Base-by-base conservation (phyloP, 306 rosid species). In the Mimosa bimucronata region DNA sequence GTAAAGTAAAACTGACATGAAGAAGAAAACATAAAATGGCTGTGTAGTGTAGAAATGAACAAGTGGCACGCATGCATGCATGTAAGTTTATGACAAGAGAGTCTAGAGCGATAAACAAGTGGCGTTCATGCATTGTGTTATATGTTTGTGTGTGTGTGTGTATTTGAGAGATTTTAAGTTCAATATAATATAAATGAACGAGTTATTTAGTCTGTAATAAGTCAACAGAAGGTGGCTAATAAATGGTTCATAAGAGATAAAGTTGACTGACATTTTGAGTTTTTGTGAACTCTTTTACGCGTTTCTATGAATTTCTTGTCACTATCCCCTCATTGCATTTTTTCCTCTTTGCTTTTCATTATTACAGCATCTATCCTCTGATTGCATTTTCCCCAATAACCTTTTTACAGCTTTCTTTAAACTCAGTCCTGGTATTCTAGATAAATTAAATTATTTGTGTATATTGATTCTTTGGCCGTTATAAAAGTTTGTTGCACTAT, bases 11-110 rank as follows among this genome's bases (percentile, higher is more conserved):
- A 23, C 18, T n/a, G 62, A 71, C 29, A 28, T 42, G 81, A 71
- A 26, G 83, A 76, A 48, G 74, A 42, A 64, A 81, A 70, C 79
- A 75, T 58, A 31, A 74, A 30, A 41, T 71, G 82, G 75, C n/a
- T 48, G 66, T 74, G 38, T 29, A 15, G 75, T 61, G 29, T 48
- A 73, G 79, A 79, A 60, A 0, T 16, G 53, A 55, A 89, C 97
- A 92, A 82, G 91, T 90, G 97, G 91, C 97, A 81, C 5, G 78
- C 97, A 91, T 91, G 97, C 97, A 57, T 77, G 87, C 86, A 77
- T 74, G 84, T 50, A 75, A 18, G 7, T 10, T 11, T 42, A 42
- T 61, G 31, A 46, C 74, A 74, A n/a, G 29, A n/a, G 81, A 68
- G 46, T 80, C 46, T 29, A 41, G 26, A 53, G 45, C 75, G 70